phyloP scores from a whole-genome alignment of 1,284 basidiomycete genomes.

The Cryptococcus hybrid region DNA sequence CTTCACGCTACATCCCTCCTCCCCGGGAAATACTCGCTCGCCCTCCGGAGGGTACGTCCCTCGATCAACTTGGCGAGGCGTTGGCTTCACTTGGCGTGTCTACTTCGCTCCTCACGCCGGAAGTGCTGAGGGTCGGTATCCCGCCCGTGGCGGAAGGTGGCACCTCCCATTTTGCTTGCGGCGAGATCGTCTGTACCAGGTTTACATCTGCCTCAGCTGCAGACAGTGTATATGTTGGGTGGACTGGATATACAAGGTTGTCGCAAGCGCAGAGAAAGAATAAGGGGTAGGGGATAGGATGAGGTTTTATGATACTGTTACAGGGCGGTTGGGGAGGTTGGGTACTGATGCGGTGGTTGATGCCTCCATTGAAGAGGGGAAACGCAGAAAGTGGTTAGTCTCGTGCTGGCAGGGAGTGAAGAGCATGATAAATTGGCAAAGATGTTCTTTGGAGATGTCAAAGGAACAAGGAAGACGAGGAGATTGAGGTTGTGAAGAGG shows the following conservation, averaged over 20 bases:
- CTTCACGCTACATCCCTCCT: constrained; percentile 23
- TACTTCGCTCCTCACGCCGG: constrained; percentile 19
- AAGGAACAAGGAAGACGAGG: background rate
- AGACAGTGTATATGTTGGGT: constrained; percentile 31
- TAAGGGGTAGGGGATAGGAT: constrained; percentile 7
- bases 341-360: constrained; percentile 10
- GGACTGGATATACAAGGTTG: constrained; percentile 28
- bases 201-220: constrained; percentile 26
- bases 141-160: background rate
- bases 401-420: constrained; percentile 18
- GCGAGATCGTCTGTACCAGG: constrained; percentile 26
- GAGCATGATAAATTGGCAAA: constrained; percentile 24
- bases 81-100: constrained; percentile 18
- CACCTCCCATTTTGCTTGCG: constrained; percentile 18
- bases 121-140: constrained; percentile 14
- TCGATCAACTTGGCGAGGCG: constrained; percentile 13
- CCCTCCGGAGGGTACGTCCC: constrained; percentile 22
- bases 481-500: background rate
- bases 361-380: background rate
- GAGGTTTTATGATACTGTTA: constrained; percentile 22
- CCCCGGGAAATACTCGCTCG: constrained; percentile 27
- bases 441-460: constrained; percentile 18
- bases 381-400: constrained; percentile 25
- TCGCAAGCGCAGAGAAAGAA: constrained; percentile 11
- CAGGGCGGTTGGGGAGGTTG: constrained; percentile 32